These are phyloP conservation scores for Diplodia scrobiculata DNA, from an alignment of 2,329 filamentous ascomycete species.

Conservation along the genomic window DNA sequence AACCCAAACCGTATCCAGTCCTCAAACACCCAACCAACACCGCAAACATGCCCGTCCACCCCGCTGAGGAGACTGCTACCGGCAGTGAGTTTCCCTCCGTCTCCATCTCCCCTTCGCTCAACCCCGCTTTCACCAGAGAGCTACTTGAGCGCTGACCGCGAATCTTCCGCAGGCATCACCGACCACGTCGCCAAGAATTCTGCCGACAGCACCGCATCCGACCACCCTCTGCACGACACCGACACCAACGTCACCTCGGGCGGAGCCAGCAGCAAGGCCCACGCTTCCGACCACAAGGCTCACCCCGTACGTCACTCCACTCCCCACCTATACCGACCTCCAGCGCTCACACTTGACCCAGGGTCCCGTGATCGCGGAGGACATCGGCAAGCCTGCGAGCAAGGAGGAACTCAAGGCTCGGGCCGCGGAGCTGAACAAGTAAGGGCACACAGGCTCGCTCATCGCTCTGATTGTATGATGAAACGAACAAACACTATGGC, in stretches of 20 bases:
- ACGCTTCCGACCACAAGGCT: slow-evolving; percentile 45
- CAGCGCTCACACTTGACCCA: slow-evolving; percentile 30
- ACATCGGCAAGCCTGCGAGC: slow-evolving; percentile 49
- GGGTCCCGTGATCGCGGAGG: slow-evolving; percentile 51
- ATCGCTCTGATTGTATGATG: background rate
- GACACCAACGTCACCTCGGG: slow-evolving; percentile 42
- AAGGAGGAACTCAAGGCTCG: slow-evolving; percentile 56
- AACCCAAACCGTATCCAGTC: background rate
- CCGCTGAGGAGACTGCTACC: slow-evolving; percentile 45
- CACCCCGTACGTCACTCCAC: slow-evolving; percentile 42
- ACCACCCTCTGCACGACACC: slow-evolving; percentile 42
- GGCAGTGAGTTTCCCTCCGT: slow-evolving; percentile 41
- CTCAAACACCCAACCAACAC: slow-evolving; percentile 26
- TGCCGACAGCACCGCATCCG: slow-evolving; percentile 45
- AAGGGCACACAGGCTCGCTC: slow-evolving; percentile 30
- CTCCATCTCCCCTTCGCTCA: background rate
- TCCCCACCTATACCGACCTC: background rate
- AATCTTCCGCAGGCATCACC: slow-evolving; percentile 45
- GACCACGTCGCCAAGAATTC: slow-evolving; percentile 52
- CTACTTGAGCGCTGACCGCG: background rate
- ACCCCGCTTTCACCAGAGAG: background rate
- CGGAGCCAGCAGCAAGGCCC: slow-evolving; percentile 36
- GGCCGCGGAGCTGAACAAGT: slow-evolving; percentile 55
- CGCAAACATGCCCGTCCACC: slow-evolving; percentile 47
- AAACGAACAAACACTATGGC: background rate